Base-by-base conservation (phyloP, 179 eudicot species). In the Amaranthus tricolor region DNA sequence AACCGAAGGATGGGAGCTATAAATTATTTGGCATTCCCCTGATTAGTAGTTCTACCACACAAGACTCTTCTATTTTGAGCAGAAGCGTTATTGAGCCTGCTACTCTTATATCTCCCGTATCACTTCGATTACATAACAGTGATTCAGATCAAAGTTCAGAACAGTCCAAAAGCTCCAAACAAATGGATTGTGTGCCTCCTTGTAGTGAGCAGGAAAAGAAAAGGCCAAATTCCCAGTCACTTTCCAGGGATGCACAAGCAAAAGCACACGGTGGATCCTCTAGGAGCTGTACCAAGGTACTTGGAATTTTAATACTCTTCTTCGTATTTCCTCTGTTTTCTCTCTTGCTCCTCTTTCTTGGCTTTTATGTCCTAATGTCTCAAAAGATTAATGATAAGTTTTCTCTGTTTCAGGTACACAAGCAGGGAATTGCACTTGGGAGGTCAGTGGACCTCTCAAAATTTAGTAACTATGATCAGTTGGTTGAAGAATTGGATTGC, bases 391-490 rank as follows among this genome's bases (percentile, higher is more conserved):
- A 49, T 19, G 0, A 44, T 20, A 5, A 44, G 6, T 17, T 49
- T 71, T 55, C 63, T 16, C 50, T n/a, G 21, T 85, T 78, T 74
- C 85, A 95, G 99, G 99, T 93, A 68, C 99, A 91, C 53, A 93
- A 91, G 86, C 98, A 91, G 73, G 98, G 98, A 60, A 84, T 87
- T 57, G 95, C 99, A 53, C 97, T 95, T 66, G 99, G 97, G 65
- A 91, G 97, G 80, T 93, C 97, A 48, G 93, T 95, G 79, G 99
- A 93, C 80, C 99, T 95, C 64, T 81, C 98, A 57, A 95, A 87
- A 82, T 93, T 93, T 67, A 85, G 79, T 62, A 82, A 83, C 83
- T 95, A 95, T 50, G 91, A 87, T 67, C 90, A 88, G 56, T 77
- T 95, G 75, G 79, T 90, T 72, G 88, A 90, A 54, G 99, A 90